Evolutionary conservation across 139 green algal genomes (phyloP), one percentile per base, ranked within the genome.

Genomic region (Chlorella ohadii): DNA sequence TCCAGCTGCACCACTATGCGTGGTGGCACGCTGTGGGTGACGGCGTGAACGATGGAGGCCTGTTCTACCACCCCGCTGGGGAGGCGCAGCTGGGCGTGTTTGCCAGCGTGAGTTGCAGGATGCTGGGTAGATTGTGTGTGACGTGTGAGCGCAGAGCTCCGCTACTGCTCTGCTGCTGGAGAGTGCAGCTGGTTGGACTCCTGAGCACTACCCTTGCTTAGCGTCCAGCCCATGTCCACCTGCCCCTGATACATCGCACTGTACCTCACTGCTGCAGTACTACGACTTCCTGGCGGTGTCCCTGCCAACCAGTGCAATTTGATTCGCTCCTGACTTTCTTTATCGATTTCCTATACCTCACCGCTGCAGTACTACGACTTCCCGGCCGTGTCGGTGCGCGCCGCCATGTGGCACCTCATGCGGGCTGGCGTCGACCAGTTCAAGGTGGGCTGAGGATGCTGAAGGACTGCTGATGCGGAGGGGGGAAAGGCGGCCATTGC

Each of bases 321-420:
- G n/a, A n/a, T n/a, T n/a, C n/a, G n/a, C n/a, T n/a, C n/a, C n/a
- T n/a, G n/a, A n/a, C n/a, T n/a, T n/a, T n/a, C n/a, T n/a, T n/a
- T n/a, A n/a, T n/a, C n/a, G n/a, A n/a, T n/a, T n/a, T n/a, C n/a
- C n/a, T n/a, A n/a, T 59, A 9, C 51, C 13, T 78, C 27, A 12
- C 13, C 28, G 0, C 34, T n/a, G 38, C 76, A 82, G 76, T 82
- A 82, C 17, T 82, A 82, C 38, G 76, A 82, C 38, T 82, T 82
- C 36, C 76, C 76, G 12, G 57, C 76, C 0, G 55, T 82, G 59
- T 82, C 76, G 3, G 59, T 82, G 15, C 76, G 76, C 19, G 41
- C 41, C 12, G 76, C 76, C 3, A 82, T 82, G 76, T 82, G 76
- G 76, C 76, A 82, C 36, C 57, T 82, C 20, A 82, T 82, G 76